These are phyloP conservation scores for Plasmodium ovale DNA, from an alignment of 169 alveolate species.

Conservation along the genomic window DNA sequence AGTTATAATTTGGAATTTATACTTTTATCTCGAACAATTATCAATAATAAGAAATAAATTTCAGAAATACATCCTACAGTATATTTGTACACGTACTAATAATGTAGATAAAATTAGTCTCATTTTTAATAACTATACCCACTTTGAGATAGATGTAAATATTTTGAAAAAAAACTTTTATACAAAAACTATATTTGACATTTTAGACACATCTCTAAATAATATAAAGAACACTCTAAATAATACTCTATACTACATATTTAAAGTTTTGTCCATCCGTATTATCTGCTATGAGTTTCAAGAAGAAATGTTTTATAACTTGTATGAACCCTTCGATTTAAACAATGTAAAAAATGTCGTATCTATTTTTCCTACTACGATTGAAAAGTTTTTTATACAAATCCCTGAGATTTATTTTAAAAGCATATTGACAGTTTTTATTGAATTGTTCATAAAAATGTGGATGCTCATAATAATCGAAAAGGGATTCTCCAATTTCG, in stretches of 20 bases:
- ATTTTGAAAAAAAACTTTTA: constrained; percentile 44
- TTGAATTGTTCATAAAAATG: constrained; percentile 64
- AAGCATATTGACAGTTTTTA: constrained; percentile 54
- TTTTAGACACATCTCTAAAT: constrained; percentile 50
- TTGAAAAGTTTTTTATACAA: constrained; percentile 52
- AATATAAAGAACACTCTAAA: constrained; percentile 66
- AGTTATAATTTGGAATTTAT: constrained; percentile 70
- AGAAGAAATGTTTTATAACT: constrained; percentile 55
- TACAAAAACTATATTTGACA: constrained; percentile 61
- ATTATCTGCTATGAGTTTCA: constrained; percentile 72
- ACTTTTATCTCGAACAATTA: constrained; percentile 55
- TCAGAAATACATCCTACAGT: constrained; percentile 59
- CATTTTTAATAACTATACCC: constrained; percentile 14
- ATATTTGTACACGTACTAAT: constrained; percentile 29
- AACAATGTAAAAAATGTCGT: constrained; percentile 17
- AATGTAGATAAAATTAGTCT: constrained; percentile 25
- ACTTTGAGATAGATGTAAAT: constrained; percentile 19
- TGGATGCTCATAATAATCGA: constrained; percentile 54
- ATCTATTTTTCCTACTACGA: constrained; percentile 46
- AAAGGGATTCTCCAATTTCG: constrained; percentile 56
- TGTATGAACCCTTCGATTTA: constrained; percentile 37
- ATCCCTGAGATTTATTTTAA: constrained; percentile 32
- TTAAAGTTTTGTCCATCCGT: constrained; percentile 64
- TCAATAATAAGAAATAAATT: constrained; percentile 41
- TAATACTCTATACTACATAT: constrained; percentile 46